These are phyloP conservation scores for Pseudonectria buxi DNA, from an alignment of 2,329 filamentous ascomycete genomes.

Conservation along the genomic window DNA sequence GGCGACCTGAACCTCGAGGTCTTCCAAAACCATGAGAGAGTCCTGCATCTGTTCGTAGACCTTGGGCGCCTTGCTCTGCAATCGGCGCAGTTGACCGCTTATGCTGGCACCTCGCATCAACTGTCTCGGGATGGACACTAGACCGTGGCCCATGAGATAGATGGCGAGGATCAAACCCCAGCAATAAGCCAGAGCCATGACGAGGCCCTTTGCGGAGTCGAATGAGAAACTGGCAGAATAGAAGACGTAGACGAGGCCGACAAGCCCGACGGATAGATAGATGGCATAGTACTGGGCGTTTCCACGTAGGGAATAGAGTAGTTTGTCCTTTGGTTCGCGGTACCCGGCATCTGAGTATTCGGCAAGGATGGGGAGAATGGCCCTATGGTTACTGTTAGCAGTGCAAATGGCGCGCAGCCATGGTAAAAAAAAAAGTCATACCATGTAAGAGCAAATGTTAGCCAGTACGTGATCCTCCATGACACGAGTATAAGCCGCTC, in stretches of 20 bases:
- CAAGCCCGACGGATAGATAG: constrained; percentile 60
- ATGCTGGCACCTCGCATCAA: constrained; percentile 76
- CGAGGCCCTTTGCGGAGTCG: constrained; percentile 67
- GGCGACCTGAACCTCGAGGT: constrained; percentile 71
- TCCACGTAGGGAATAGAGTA: constrained; percentile 76
- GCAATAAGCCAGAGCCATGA: constrained; percentile 92
- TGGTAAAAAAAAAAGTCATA: constrained; percentile 35
- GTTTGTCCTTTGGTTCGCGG: constrained; percentile 71
- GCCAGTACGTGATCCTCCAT: constrained; percentile 95
- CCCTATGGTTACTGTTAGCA: constrained; percentile 43
- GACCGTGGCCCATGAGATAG: constrained; percentile 94
- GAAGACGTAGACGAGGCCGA: constrained; percentile 78
- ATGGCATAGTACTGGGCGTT: constrained; percentile 88
- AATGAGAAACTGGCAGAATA: constrained; percentile 68
- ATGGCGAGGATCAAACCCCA: constrained; percentile 90
- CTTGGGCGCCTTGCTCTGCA: constrained; percentile 74
- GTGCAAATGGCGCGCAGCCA: background rate
- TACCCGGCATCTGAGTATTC: constrained; percentile 95
- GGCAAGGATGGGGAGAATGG: constrained; percentile 84
- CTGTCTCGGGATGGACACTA: constrained; percentile 81
- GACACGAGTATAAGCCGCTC: constrained; percentile 71
- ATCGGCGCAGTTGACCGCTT: constrained; percentile 62
- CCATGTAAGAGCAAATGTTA: constrained; percentile 94
- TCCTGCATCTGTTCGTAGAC: constrained; percentile 85
- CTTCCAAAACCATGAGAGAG: constrained; percentile 69